Evolutionary conservation across 2,329 filamentous ascomycete genomes (phyloP).

Genomic region (Ophiostoma himal-ulmi): DNA sequence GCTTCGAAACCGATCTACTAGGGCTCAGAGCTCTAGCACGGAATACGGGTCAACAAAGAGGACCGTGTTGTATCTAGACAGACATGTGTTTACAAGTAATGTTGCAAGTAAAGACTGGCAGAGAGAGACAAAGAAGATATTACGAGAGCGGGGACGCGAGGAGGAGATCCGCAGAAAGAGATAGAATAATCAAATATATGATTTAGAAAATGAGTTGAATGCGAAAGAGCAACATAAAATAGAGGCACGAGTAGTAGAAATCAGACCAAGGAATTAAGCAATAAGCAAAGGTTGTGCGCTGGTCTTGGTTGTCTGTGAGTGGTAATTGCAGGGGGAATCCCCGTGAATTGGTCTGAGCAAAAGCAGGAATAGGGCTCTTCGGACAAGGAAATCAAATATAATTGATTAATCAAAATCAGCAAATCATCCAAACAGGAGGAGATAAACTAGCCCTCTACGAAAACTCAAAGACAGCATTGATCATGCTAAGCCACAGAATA

Average conservation of each 20-base stretch:
- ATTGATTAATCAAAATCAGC: not conserved
- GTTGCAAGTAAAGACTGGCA: not conserved
- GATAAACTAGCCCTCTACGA: too few species aligned
- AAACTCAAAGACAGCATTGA: not conserved
- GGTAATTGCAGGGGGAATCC: constrained; percentile 5
- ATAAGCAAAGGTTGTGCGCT: not conserved
- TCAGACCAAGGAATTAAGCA: not conserved
- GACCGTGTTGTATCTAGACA: not conserved
- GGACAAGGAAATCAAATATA: not conserved
- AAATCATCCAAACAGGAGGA: too few species aligned
- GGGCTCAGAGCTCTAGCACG: not conserved
- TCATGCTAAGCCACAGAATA: not conserved
- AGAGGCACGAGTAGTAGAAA: too few species aligned
- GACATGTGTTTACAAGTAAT: too few species aligned
- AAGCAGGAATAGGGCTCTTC: not conserved
- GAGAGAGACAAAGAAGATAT: not conserved
- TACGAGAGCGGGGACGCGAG: constrained; percentile 5
- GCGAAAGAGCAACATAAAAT: too few species aligned
- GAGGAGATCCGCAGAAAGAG: not conserved
- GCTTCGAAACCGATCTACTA: constrained; percentile 5
- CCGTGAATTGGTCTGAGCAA: not conserved
- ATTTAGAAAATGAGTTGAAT: too few species aligned
- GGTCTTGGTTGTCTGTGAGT: not conserved
- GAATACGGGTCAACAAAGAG: constrained; percentile 8
- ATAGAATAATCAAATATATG: not conserved